Base-by-base conservation (phyloP, 257 asterid genomes). In the Penstemon barbatus region DNA sequence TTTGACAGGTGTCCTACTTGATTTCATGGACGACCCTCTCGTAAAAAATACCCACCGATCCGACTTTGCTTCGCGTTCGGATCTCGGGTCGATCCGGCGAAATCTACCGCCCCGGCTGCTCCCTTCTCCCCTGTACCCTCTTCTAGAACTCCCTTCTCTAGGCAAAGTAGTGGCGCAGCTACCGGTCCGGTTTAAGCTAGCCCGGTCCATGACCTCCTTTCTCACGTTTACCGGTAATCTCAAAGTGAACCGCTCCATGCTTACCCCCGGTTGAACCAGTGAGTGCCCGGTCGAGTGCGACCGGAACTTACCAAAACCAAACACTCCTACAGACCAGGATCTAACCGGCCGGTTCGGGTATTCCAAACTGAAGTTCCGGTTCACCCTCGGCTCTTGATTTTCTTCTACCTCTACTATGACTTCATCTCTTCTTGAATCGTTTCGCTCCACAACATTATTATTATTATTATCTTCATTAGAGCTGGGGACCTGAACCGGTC, bases 231-330 rank as follows among this genome's bases (percentile, higher is more conserved):
- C 85, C 0, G 97, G 96, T 9, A 94, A 64, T 33, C 86, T 80
- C 41, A 94, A 56, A 4, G 99, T 94, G 77, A 78, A 94, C 57
- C 97, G 83, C 4, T 94, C 97, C 0, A 83, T 66, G 25, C 84
- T 88, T 9, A 78, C 89, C 0, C 85, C 96, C 11, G 92, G 96
- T 68, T 77, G 84, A 37, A 91, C 92, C 77, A 91, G 4, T 0
- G 95, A 89, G 69, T 94, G 99, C 3, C 99, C 99, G 7, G 99
- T 94, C 1, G 99, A 91, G 58, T 94, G 97, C 3, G 99, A 94
- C 41, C 96, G 68, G 53, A 89, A 94, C 63, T 80, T 88, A 3
- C 74, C 87, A 0, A 87, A 69, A 8, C 85, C 86, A 5, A 85
- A 72, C 8, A 71, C 63, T 52, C 45, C 68, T 6, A 85, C 39